These are phyloP conservation scores for Friedmanniomyces simplex DNA, from an alignment of 495 filamentous ascomycete genomes.

Conservation along the genomic window DNA sequence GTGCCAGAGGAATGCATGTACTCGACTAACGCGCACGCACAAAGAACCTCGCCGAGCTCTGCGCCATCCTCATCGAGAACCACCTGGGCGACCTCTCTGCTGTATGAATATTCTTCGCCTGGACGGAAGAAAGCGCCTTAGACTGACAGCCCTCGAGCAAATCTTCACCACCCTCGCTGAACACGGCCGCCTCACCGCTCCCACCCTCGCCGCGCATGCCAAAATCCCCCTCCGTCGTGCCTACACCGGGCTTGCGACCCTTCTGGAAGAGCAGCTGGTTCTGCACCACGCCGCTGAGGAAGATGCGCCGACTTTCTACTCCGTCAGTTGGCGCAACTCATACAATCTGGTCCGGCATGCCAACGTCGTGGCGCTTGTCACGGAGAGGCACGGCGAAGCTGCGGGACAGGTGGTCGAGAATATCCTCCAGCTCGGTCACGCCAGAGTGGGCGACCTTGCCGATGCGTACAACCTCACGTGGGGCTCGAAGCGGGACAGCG, in stretches of 20 bases:
- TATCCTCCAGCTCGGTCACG: constrained; percentile 68
- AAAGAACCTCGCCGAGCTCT: constrained; percentile 57
- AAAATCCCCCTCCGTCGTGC: constrained; percentile 57
- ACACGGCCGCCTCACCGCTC: constrained; percentile 63
- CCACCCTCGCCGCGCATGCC: constrained; percentile 55
- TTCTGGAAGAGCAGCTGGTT: constrained; percentile 81
- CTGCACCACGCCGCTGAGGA: constrained; percentile 53
- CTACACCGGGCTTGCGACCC: constrained; percentile 65
- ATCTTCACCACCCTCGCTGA: constrained; percentile 68
- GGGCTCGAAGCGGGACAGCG: constrained; percentile 13
- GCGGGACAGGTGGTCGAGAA: constrained; percentile 63
- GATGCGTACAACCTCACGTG: constrained; percentile 8
- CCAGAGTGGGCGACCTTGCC: constrained; percentile 42
- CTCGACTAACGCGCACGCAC: neutral
- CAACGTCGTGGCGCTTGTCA: constrained; percentile 67
- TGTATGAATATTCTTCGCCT: constrained; percentile 44
- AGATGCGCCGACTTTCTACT: constrained; percentile 52
- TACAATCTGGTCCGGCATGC: constrained; percentile 72
- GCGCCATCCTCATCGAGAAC: constrained; percentile 77
- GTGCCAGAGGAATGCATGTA: neutral
- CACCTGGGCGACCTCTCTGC: constrained; percentile 80
- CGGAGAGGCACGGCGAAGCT: constrained; percentile 55
- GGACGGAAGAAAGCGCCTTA: neutral
- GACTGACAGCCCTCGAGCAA: constrained; percentile 24
- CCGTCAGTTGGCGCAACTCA: constrained; percentile 60